Evolutionary conservation across 805 yeast species (phyloP).

Genomic region (Zygosaccharomyces siamensis): DNA sequence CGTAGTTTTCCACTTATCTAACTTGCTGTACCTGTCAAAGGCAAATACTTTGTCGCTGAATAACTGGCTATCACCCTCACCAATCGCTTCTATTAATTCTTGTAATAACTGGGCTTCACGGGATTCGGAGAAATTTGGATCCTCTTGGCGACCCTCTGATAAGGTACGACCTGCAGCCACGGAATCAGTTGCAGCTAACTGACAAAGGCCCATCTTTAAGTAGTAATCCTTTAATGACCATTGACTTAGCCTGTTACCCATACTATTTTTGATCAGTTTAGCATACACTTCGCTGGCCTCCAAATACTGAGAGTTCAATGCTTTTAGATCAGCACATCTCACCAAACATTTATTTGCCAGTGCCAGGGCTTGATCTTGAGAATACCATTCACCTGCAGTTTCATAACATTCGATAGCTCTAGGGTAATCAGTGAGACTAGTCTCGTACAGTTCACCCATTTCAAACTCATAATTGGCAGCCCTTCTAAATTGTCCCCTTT

Average conservation of each 20-base stretch:
- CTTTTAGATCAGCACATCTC: conserved; percentile 85
- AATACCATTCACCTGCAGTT: conserved; percentile 94
- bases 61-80: conserved; percentile 72
- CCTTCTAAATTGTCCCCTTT: conserved; percentile 90
- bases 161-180: conserved; percentile 79
- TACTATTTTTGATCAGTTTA: conserved; percentile 66
- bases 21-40: conserved; percentile 79
- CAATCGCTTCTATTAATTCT: conserved; percentile 67
- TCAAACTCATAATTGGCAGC: conserved; percentile 94
- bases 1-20: conserved; percentile 88
- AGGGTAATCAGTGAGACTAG: conserved; percentile 57
- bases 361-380: conserved; percentile 90
- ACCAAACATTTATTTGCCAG: conserved; percentile 80
- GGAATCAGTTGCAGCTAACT: conserved; percentile 76
- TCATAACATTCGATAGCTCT: conserved; percentile 77
- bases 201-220: conserved; percentile 75
- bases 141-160: conserved; percentile 61
- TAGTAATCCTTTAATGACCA: conserved; percentile 95
- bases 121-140: conserved; percentile 64
- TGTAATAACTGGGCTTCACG: conserved; percentile 68
- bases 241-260: conserved; percentile 69
- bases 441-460: conserved; percentile 80
- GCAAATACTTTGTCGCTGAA: conserved; percentile 72
- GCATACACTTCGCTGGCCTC: conserved; percentile 77
- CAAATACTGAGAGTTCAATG: conserved; percentile 65